These are phyloP conservation scores for Boletus insuetus DNA, from an alignment of 768 basidiomycete genomes.

Conservation along the genomic window DNA sequence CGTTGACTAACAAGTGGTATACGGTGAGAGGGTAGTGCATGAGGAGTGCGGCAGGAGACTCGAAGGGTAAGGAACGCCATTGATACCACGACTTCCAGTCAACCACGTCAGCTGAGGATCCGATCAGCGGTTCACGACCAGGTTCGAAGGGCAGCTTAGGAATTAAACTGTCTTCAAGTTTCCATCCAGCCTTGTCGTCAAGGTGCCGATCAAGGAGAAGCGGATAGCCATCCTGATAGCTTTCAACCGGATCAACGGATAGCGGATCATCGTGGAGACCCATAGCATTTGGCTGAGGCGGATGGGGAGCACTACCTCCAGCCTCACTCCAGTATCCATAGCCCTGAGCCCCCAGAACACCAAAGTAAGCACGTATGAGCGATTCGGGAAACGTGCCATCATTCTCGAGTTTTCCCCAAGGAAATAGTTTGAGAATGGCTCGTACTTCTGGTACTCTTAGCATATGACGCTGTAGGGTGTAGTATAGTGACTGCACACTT, in stretches of 20 bases:
- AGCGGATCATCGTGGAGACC: slow-evolving; percentile 1
- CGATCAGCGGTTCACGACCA: slow-evolving; percentile 25
- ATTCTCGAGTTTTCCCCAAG: slow-evolving; percentile 42
- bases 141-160: slow-evolving; percentile 33
- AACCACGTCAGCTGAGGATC: slow-evolving; percentile 28
- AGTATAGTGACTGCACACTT: neutral
- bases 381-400: slow-evolving; percentile 39
- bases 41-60: slow-evolving; percentile 43
- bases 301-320: slow-evolving; percentile 35
- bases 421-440: slow-evolving; percentile 36
- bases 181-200: slow-evolving; percentile 37
- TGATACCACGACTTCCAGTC: slow-evolving; percentile 46
- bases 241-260: slow-evolving; percentile 9
- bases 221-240: slow-evolving; percentile 33
- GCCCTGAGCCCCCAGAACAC: slow-evolving; percentile 37
- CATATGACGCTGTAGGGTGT: slow-evolving; percentile 35
- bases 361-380: slow-evolving; percentile 35
- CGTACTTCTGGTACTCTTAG: slow-evolving; percentile 32
- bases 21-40: slow-evolving; percentile 43
- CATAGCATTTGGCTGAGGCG: slow-evolving; percentile 17
- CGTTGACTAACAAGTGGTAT: slow-evolving; percentile 37
- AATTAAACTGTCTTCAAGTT: slow-evolving; percentile 33
- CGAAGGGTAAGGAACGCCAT: slow-evolving; percentile 43
- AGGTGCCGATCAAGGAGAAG: slow-evolving; percentile 31
- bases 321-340: slow-evolving; percentile 43